A percentile compares a stretch with the other conserved stretches of the same genome.
Evolutionary conservation across 768 basidiomycete genomes (phyloP).

Genomic region (Hirschioporus abietinus): DNA sequence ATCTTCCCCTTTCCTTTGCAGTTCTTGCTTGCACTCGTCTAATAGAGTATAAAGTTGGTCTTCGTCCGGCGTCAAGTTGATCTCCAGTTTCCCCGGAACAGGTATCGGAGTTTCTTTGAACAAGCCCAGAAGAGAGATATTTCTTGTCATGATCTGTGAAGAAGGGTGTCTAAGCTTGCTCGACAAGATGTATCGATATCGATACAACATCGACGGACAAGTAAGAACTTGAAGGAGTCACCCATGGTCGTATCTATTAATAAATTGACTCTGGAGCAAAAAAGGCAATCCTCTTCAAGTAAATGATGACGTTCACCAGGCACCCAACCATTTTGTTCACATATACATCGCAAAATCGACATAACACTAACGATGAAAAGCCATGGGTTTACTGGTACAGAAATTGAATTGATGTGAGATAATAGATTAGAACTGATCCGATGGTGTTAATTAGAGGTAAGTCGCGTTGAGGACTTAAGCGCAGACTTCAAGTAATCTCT

Average conservation of each 20-base stretch:
- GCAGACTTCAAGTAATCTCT: background rate
- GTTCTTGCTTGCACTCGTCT: constrained; percentile 63
- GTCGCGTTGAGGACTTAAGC: background rate
- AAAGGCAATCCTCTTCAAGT: no score
- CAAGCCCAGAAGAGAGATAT: background rate
- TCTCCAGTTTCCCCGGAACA: constrained; percentile 26
- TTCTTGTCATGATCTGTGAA: background rate
- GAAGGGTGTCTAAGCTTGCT: background rate
- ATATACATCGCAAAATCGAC: no score
- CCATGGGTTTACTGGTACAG: background rate
- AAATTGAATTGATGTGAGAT: background rate
- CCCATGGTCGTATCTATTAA: no score
- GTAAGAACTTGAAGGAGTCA: background rate
- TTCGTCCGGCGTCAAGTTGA: constrained; percentile 66
- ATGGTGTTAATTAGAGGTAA: no score
- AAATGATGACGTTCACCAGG: no score
- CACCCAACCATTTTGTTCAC: no score
- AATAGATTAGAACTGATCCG: no score
- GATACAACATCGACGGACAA: background rate
- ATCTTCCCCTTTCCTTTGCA: constrained; percentile 42
- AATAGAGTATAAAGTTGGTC: constrained; percentile 67
- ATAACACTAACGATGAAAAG: no score
- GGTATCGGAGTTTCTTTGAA: constrained; percentile 21
- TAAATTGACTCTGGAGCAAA: no score
- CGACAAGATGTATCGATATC: background rate